A percentile compares a stretch with the other conserved stretches of the same genome.
Evolutionary conservation across 768 basidiomycete species (phyloP).

Genomic region (Strobilomyces dryophilus): DNA sequence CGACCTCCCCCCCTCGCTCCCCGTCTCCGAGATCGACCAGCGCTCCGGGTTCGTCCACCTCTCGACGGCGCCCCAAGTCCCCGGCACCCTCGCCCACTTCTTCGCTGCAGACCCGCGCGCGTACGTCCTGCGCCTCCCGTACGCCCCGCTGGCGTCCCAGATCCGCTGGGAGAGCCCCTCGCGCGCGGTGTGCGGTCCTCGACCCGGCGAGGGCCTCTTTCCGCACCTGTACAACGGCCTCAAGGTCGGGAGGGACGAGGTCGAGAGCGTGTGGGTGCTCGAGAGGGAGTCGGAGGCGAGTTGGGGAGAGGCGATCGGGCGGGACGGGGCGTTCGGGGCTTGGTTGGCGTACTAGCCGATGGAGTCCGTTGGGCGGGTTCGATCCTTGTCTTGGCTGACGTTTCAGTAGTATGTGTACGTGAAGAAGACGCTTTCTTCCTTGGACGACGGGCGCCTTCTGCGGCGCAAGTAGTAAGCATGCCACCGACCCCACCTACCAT

Average conservation of each 20-base stretch:
- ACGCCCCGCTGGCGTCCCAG: too few species aligned
- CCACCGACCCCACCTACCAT: too few species aligned
- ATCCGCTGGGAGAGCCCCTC: too few species aligned
- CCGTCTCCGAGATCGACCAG: slow-evolving; percentile 47
- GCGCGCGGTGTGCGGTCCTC: too few species aligned
- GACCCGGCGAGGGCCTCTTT: too few species aligned
- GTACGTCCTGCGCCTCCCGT: too few species aligned
- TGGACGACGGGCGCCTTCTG: too few species aligned
- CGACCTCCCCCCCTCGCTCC: slow-evolving; percentile 42
- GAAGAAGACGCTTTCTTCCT: too few species aligned
- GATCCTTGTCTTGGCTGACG: too few species aligned
- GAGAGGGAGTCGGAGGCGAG: slow-evolving; percentile 19
- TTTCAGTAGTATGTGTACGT: too few species aligned
- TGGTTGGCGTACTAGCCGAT: slow-evolving; percentile 38
- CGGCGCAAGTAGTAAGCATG: too few species aligned
- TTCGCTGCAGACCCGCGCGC: slow-evolving; percentile 34
- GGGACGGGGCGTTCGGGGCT: slow-evolving; percentile 6
- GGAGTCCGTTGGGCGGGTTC: background rate
- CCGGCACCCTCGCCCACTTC: slow-evolving; percentile 43
- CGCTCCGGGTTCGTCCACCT: slow-evolving; percentile 51
- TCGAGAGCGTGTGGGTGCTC: slow-evolving; percentile 37
- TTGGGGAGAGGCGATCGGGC: slow-evolving; percentile 33
- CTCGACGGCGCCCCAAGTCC: slow-evolving; percentile 48
- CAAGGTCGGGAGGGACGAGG: slow-evolving; percentile 40
- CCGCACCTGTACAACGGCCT: slow-evolving; percentile 51